Evolutionary conservation across 1,284 basidiomycete genomes (phyloP), one percentile per base, ranked within the genome.

Genomic region (Boletus smithii): DNA sequence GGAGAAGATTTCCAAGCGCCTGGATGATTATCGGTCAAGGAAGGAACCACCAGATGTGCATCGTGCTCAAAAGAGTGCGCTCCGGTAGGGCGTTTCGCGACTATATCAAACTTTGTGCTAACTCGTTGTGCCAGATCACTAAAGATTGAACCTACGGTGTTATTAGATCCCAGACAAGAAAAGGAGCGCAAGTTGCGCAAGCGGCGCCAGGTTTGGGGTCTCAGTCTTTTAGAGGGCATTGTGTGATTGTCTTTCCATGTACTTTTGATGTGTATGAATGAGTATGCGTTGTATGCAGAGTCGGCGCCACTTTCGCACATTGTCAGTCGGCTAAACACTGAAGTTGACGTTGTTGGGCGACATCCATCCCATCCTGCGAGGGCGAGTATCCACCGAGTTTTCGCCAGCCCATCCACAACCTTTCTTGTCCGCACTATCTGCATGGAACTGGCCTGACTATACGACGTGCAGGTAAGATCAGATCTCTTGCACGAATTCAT

Each of bases 1-100:
- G 30, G 69, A 74, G 31, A 70, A 74, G 33, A 55, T 75, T 16
- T 39, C 53, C 61, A 69, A 56, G 40, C 63, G 59, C 16, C 30
- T 68, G 39, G 49, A 55, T 0, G 50, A 54, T 9, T 69, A 66
- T 43, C 55, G 46, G 31, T 34, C 42, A 10, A 57, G 56, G 38
- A 8, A 52, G 11, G 51, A 53, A 17, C 49, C 56, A 14, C 35
- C 40, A 4, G 62, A 68, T 29, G n/a, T 32, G 34, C 46, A 14
- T 24, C 63, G 63, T 39, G 65, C 66, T n/a, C 48, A 53, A 42
- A 35, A 35, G 39, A 67, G 65, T 7, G 65, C 55, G 1, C 47
- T 57, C 37, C 52, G 20, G 66, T 66, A 51, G 14, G 49, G 22
- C 23, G 30, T 40, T 44, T 33, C 7, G 13, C 22, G 20, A 35